Base-by-base conservation (phyloP, 768 basidiomycete species). In the Amanita inopinata region DNA sequence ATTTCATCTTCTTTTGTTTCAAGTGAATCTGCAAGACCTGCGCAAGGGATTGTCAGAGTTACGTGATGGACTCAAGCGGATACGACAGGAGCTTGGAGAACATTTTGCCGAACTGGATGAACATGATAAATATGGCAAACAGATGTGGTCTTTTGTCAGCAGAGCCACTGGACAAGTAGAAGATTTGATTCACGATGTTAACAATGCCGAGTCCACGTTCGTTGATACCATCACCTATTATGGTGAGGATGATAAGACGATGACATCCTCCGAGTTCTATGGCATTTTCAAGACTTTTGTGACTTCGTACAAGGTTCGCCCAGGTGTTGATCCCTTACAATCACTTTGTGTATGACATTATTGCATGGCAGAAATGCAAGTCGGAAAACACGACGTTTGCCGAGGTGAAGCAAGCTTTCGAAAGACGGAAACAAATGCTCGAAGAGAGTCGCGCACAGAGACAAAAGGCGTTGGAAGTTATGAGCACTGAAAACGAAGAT, bases 201-300 rank as follows among this genome's bases (percentile, higher is more conserved):
- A 83, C 43, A 73, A 82, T 43, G 92, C 94, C 1, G 87, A 91
- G 18, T 71, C 82, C 1, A 80, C 78, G 0, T 91, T 91, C 56
- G 71, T 72, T 24, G 89, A 94, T 49, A 91, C 90, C 12, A 73
- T 94, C 46, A 79, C 71, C 44, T 94, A 90, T 56, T 99, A 86
- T 55, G 92, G 93, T 8, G 96, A 99, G 61, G 93, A 96, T 28
- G 83, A 88, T 51, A 86, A 83, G 60, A 83, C 69, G 48, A 80
- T 83, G 76, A 64, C 82, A 36, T 89, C 91, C 0, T 71, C 83
- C 2, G 94, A 97, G 54, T 99, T 98, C 66, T 99, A 90, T 63
- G 90, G 80, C 9, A 81, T 94, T 52, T 97, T 98, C 76, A 92
- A 96, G 65, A 96, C 89, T 1, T 99, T 99, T 53, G 76, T 93